Evolutionary conservation across 352 stramenopile genomes (phyloP).

Genomic region (Aphanomyces stellatus): DNA sequence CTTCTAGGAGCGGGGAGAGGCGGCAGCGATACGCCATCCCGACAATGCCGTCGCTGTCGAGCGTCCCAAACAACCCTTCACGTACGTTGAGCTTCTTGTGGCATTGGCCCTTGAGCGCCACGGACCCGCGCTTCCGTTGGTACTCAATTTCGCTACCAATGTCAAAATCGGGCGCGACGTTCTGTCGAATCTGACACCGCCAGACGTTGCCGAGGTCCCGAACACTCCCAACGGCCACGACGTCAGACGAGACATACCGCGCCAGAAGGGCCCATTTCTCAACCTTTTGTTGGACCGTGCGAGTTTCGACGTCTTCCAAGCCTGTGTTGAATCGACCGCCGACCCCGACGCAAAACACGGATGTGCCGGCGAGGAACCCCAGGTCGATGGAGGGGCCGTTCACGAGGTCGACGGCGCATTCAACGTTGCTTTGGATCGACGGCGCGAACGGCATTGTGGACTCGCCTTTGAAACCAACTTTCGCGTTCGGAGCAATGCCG

Average conservation of each 20-base stretch:
- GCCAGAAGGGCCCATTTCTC: constrained; percentile 2
- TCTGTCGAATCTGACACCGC: constrained; percentile 9
- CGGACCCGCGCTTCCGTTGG: neutral
- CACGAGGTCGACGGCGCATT: constrained; percentile 10
- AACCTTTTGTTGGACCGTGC: constrained; percentile 6
- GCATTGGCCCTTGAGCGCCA: constrained; percentile 11
- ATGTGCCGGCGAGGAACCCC: constrained; percentile 4
- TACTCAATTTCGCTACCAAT: constrained; percentile 15
- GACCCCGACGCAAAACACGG: constrained; percentile 8
- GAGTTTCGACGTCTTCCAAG: constrained; percentile 4
- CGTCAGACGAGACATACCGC: constrained; percentile 3
- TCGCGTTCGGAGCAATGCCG: constrained; percentile 15
- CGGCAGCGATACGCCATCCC: constrained; percentile 14
- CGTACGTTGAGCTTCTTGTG: neutral
- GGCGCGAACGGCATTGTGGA: neutral
- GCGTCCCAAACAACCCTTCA: constrained; percentile 10
- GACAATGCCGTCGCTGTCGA: constrained; percentile 12
- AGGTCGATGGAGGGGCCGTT: constrained; percentile 8
- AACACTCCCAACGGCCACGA: constrained; percentile 2
- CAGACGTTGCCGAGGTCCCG: constrained; percentile 12
- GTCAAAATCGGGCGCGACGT: neutral
- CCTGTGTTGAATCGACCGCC: constrained; percentile 11
- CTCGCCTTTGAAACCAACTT: constrained; percentile 14
- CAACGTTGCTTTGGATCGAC: neutral
- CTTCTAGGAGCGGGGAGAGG: constrained; percentile 8